Conservation (phyloP, 2,329 filamentous ascomycete species). For the Aschersonia sp. region DNA sequence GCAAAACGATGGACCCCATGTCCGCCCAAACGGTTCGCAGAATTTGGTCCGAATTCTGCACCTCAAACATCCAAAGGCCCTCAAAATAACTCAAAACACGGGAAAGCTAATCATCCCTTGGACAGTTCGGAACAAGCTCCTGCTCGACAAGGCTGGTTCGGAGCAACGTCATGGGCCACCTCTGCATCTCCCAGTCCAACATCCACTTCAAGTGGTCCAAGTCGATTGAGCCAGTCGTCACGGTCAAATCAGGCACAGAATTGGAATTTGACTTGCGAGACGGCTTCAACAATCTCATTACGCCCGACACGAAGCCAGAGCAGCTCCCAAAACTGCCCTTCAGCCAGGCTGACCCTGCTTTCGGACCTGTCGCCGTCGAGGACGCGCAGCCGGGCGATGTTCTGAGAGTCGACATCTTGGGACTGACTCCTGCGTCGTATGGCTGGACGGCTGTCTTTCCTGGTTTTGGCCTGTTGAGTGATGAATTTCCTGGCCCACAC, state of each 20-base stretch:
- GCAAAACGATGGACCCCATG: too few species aligned
- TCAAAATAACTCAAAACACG: too few species aligned
- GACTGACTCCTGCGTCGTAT: slow-evolving; percentile 27
- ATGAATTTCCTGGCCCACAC: slow-evolving; percentile 27
- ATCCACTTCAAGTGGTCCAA: slow-evolving; percentile 34
- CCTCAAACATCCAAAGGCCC: too few species aligned
- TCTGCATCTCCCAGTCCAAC: slow-evolving; percentile 13
- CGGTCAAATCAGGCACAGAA: slow-evolving; percentile 29
- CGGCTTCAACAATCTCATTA: slow-evolving; percentile 34
- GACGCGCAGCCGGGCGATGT: slow-evolving; percentile 35
- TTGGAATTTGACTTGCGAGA: slow-evolving; percentile 34
- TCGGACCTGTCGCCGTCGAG: slow-evolving; percentile 33
- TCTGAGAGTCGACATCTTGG: slow-evolving; percentile 33
- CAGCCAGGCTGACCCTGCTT: slow-evolving; percentile 28
- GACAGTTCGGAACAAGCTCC: too few species aligned
- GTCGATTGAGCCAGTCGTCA: slow-evolving; percentile 26
- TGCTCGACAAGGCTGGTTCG: too few species aligned
- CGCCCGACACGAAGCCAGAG: slow-evolving; percentile 22
- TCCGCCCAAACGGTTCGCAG: too few species aligned
- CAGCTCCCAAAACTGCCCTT: slow-evolving; percentile 26
- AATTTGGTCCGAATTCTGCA: too few species aligned
- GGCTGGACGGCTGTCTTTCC: slow-evolving; percentile 39
- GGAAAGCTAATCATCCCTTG: not conserved
- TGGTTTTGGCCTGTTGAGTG: slow-evolving; percentile 31
- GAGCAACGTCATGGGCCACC: slow-evolving; percentile 1